phyloP scores from a whole-genome alignment of 306 rosid genomes.

The Coriaria nepalensis region DNA sequence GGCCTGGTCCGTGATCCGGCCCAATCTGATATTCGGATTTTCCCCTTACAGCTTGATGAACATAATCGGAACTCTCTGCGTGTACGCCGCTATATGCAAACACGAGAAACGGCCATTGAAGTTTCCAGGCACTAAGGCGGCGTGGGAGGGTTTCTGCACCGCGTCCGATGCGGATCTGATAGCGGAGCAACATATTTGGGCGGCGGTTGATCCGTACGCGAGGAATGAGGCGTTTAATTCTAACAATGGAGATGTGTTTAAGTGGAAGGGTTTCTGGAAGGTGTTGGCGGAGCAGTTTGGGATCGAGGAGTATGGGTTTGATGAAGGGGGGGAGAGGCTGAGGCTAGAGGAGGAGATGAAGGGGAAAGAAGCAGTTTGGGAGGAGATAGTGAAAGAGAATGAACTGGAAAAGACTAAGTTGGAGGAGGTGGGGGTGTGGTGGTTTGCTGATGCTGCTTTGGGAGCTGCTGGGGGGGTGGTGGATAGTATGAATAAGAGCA shows the following conservation, averaged over 20 bases:
- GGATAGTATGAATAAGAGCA: slow-evolving; percentile 50
- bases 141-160: slow-evolving; percentile 32
- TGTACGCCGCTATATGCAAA: slow-evolving; percentile 60
- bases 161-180: slow-evolving; percentile 61
- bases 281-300: slow-evolving; percentile 55
- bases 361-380: slow-evolving; percentile 45
- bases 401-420: slow-evolving; percentile 25
- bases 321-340: slow-evolving; percentile 21
- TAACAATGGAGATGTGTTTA: slow-evolving; percentile 50
- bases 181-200: slow-evolving; percentile 78
- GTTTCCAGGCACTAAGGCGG: slow-evolving; percentile 41
- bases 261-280: slow-evolving; percentile 60
- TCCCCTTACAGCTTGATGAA: slow-evolving; percentile 69
- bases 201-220: slow-evolving; percentile 58
- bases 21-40: slow-evolving; percentile 40
- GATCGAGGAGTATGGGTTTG: slow-evolving; percentile 50
- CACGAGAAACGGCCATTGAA: slow-evolving; percentile 40
- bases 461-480: neutral
- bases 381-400: slow-evolving; percentile 49
- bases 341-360: slow-evolving; percentile 35
- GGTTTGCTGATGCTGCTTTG: slow-evolving; percentile 25
- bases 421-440: slow-evolving; percentile 45
- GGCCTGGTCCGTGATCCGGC: slow-evolving; percentile 54
- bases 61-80: slow-evolving; percentile 31
- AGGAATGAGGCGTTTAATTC: slow-evolving; percentile 48